Conservation (phyloP, 495 filamentous ascomycete genomes). For the Massariosphaeria phaeospora region DNA sequence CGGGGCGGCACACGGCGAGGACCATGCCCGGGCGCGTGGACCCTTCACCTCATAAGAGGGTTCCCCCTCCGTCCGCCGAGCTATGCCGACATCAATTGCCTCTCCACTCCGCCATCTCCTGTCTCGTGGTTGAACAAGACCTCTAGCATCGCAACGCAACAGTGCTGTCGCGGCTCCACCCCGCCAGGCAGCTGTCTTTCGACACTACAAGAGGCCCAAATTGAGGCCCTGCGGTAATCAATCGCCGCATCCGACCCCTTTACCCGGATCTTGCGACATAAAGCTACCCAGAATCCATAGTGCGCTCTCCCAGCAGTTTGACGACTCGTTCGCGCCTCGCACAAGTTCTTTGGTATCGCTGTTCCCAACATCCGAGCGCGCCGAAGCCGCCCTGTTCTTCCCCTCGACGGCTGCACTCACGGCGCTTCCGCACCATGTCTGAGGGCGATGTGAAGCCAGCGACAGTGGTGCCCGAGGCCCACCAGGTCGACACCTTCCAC, state of each 20-base stretch:
- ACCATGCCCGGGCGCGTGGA: not conserved
- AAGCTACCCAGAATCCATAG: constrained; percentile 9
- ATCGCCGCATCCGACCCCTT: constrained; percentile 19
- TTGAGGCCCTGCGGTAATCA: constrained; percentile 23
- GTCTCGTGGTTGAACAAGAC: not conserved
- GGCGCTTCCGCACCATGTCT: constrained; percentile 55
- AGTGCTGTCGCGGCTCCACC: not conserved
- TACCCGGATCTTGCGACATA: constrained; percentile 30
- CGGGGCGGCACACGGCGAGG: not conserved
- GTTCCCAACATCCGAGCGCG: not conserved
- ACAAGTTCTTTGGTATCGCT: not conserved
- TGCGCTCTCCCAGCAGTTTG: not conserved
- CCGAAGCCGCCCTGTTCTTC: not conserved
- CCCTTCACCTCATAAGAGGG: constrained; percentile 12
- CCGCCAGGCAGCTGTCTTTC: constrained; percentile 21
- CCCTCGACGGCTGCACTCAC: not conserved
- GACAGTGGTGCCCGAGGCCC: constrained; percentile 76
- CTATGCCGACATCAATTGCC: not conserved
- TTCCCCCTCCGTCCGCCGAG: not conserved
- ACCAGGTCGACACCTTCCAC: constrained; percentile 79
- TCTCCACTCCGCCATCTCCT: not conserved
- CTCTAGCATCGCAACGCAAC: not conserved
- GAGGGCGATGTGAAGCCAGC: constrained; percentile 53
- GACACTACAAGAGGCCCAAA: constrained; percentile 17
- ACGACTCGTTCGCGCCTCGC: not conserved